A percentile compares a stretch with the other conserved stretches of the same genome.
These are phyloP conservation scores for Aspergillus uvarum DNA, from an alignment of 2,329 filamentous ascomycete species.

Conservation along the genomic window DNA sequence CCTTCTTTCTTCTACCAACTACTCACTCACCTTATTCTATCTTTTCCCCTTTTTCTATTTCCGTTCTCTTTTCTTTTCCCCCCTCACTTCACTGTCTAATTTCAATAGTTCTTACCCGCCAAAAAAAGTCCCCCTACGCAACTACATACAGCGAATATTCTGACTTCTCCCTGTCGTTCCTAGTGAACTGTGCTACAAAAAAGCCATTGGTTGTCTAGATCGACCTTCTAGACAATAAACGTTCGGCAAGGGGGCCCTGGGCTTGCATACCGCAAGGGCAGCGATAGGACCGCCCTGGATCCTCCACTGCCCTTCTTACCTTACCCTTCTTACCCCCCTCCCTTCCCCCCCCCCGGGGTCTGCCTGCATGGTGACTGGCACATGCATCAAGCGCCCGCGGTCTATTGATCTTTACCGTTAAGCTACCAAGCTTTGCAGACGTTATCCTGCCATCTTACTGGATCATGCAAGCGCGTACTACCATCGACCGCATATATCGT, in stretches of 20 bases:
- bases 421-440: conserved; percentile 14
- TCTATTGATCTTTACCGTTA: conserved; percentile 22
- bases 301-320: neutral
- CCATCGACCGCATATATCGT: conserved; percentile 27
- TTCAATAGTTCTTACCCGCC: neutral
- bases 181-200: neutral
- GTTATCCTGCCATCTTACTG: conserved; percentile 19
- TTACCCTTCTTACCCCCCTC: too few relatives aligned
- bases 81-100: neutral
- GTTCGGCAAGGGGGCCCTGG: conserved; percentile 19
- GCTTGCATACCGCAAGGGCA: conserved; percentile 17
- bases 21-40: neutral
- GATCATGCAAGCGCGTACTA: conserved; percentile 32
- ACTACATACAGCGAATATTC: too few relatives aligned
- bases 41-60: neutral
- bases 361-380: conserved; percentile 15
- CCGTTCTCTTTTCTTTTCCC: neutral
- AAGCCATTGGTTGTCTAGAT: neutral
- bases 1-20: neutral
- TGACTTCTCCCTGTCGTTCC: conserved; percentile 1
- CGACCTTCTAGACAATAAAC: conserved; percentile 14
- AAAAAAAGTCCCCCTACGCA: too few relatives aligned
- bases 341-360: too few relatives aligned
- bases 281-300: conserved; percentile 12
- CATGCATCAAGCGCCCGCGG: conserved; percentile 17